These are phyloP conservation scores for Fusarium bulbicola DNA, from an alignment of 2,329 filamentous ascomycete genomes.

Conservation along the genomic window DNA sequence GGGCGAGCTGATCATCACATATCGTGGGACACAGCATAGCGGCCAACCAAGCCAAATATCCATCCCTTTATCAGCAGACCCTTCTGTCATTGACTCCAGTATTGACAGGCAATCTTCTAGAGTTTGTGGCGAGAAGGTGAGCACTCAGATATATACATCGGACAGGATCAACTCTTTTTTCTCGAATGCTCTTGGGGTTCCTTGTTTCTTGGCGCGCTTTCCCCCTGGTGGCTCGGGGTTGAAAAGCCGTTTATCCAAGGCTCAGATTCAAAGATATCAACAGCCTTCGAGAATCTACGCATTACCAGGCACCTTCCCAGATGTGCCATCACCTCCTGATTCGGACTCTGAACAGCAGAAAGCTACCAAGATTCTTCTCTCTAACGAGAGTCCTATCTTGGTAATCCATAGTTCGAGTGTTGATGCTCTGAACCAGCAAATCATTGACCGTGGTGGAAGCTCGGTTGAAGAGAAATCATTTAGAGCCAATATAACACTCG, in stretches of 20 bases:
- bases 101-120: constrained; percentile 63
- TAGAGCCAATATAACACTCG: constrained; percentile 85
- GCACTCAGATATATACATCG: constrained; percentile 75
- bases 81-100: constrained; percentile 60
- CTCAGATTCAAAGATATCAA: constrained; percentile 71
- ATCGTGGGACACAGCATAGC: constrained; percentile 47
- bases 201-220: constrained; percentile 86
- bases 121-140: constrained; percentile 85
- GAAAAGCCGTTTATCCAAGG: constrained; percentile 75
- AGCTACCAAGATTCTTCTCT: constrained; percentile 73
- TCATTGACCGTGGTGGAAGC: constrained; percentile 69
- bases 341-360: constrained; percentile 60
- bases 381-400: constrained; percentile 94
- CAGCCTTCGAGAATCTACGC: constrained; percentile 31
- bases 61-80: constrained; percentile 74
- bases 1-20: constrained; percentile 71
- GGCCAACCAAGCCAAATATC: constrained; percentile 51
- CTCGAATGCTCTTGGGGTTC: constrained; percentile 75
- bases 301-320: constrained; percentile 65
- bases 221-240: constrained; percentile 70
- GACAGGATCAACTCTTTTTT: constrained; percentile 78
- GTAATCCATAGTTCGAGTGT: constrained; percentile 84
- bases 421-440: constrained; percentile 77
- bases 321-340: constrained; percentile 63
- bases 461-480: constrained; percentile 79